Evolutionary conservation across 345 rosid genomes (phyloP).

Genomic region (Acer negundo): DNA sequence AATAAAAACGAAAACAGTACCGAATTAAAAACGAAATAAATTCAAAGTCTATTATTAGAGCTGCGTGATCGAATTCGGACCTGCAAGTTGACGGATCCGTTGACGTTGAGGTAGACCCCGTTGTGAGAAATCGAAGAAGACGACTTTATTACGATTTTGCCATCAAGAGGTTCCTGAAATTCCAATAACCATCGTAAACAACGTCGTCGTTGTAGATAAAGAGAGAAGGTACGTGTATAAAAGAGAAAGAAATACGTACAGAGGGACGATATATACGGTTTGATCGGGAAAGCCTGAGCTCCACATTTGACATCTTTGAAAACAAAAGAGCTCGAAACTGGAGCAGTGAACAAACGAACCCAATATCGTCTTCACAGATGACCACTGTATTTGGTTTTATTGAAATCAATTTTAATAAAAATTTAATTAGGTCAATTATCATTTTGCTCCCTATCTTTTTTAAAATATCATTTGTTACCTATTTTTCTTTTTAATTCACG

Average conservation of each 20-base stretch:
- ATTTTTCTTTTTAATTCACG: no score
- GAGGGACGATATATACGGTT: conserved; percentile 72
- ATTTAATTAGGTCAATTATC: not conserved
- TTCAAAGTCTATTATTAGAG: not conserved
- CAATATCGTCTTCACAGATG: not conserved
- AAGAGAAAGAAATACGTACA: conserved; percentile 31
- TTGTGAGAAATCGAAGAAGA: conserved; percentile 72
- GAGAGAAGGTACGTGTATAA: not conserved
- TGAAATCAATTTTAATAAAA: no score
- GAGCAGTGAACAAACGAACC: not conserved
- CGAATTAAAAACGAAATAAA: not conserved
- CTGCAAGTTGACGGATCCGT: conserved; percentile 83
- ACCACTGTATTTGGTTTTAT: no score
- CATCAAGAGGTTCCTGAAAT: conserved; percentile 66
- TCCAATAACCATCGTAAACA: not conserved
- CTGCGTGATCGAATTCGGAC: conserved; percentile 22
- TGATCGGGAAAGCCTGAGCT: conserved; percentile 61
- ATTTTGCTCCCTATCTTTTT: no score
- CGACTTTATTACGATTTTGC: conserved; percentile 71
- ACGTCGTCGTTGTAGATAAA: not conserved
- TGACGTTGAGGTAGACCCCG: conserved; percentile 62
- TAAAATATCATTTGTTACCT: no score
- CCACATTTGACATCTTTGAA: conserved; percentile 40
- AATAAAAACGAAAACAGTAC: not conserved
- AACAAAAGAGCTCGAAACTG: conserved; percentile 4